These are phyloP conservation scores for Xylariaceae sp. DNA, from an alignment of 2,329 filamentous ascomycete genomes.

Conservation along the genomic window DNA sequence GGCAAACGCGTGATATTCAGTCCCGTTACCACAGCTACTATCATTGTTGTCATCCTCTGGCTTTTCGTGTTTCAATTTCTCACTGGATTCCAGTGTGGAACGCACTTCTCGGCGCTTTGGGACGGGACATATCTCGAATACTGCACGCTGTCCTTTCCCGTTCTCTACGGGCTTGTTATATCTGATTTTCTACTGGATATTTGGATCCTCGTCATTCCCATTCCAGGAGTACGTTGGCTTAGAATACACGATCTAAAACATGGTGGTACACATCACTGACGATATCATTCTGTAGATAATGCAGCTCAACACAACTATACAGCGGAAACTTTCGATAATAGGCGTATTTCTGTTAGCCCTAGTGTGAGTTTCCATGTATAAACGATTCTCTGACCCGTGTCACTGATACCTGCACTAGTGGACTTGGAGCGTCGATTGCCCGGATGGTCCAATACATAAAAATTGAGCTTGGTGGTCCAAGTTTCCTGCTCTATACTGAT, in stretches of 20 bases:
- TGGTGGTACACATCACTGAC: not conserved
- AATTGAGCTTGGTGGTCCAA: constrained; percentile 10
- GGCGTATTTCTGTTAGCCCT: constrained; percentile 14
- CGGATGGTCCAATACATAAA: constrained; percentile 10
- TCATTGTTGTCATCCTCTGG: constrained; percentile 16
- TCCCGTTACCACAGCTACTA: constrained; percentile 5
- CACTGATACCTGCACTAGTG: not conserved
- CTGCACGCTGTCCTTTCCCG: constrained; percentile 19
- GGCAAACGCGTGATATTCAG: constrained; percentile 7
- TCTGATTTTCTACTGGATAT: constrained; percentile 21
- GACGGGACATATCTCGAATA: constrained; percentile 19
- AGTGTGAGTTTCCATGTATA: not conserved
- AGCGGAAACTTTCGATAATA: constrained; percentile 12
- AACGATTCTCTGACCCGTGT: not conserved
- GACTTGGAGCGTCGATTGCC: constrained; percentile 3
- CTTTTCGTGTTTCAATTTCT: constrained; percentile 17
- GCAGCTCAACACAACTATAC: constrained; percentile 7
- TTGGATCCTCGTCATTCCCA: constrained; percentile 18
- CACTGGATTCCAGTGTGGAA: constrained; percentile 20
- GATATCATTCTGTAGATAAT: constrained; percentile 1
- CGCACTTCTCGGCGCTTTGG: constrained; percentile 21
- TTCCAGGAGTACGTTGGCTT: constrained; percentile 11
- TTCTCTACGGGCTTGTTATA: constrained; percentile 14
- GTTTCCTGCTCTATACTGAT: constrained; percentile 7
- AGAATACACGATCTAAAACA: not conserved